These are phyloP conservation scores for Neofusicoccum parvum DNA, from an alignment of 2,329 filamentous ascomycete genomes.

Conservation along the genomic window DNA sequence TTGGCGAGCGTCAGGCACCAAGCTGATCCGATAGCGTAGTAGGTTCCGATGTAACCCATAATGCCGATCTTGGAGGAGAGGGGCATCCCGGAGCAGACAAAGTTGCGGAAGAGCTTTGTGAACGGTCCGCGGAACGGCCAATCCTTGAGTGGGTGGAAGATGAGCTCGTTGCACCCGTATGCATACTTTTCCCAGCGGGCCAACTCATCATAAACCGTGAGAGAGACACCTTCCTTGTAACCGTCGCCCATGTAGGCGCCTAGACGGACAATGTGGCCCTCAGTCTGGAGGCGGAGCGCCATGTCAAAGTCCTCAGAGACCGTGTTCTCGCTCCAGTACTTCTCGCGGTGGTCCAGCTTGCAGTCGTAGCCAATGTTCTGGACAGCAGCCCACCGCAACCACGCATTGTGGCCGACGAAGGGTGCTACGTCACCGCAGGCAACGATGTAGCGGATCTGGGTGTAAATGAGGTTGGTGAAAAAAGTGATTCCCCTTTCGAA, in stretches of 20 bases:
- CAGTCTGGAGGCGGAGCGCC: conserved; percentile 60
- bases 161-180: conserved; percentile 54
- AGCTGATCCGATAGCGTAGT: conserved; percentile 70
- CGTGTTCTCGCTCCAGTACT: conserved; percentile 74
- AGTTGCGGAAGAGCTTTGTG: conserved; percentile 64
- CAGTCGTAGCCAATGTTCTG: conserved; percentile 56
- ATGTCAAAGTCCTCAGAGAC: conserved; percentile 67
- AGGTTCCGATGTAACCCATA: conserved; percentile 70
- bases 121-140: conserved; percentile 67
- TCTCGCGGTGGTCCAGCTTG: conserved; percentile 61
- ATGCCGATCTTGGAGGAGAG: conserved; percentile 71
- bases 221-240: conserved; percentile 73
- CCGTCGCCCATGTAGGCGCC: conserved; percentile 69
- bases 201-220: conserved; percentile 73
- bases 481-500: conserved; percentile 79
- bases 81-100: conserved; percentile 63
- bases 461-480: conserved; percentile 79
- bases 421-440: conserved; percentile 72
- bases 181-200: conserved; percentile 74
- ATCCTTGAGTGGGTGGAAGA: conserved; percentile 67
- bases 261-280: conserved; percentile 68
- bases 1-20: conserved; percentile 68
- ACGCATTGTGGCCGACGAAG: conserved; percentile 77
- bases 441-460: conserved; percentile 69
- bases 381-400: conserved; percentile 69